phyloP scores from a whole-genome alignment of 148 eudicot species.

The Vaccinium darrowii region DNA sequence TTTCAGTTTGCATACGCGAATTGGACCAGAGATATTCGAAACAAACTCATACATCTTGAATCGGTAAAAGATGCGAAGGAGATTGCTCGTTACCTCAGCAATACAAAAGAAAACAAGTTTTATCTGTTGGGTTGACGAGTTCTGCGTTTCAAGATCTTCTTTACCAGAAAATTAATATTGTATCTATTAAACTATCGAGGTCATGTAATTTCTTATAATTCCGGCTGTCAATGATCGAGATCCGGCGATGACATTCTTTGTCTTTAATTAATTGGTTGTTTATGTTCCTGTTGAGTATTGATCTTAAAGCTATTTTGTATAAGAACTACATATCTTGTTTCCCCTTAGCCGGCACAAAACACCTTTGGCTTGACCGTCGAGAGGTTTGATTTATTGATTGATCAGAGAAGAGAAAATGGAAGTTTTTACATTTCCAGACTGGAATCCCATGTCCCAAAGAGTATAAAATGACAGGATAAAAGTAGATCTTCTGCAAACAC shows the following conservation, averaged over 20 bases:
- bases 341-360: not conserved
- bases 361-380: not conserved
- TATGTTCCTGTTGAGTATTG: too few species aligned
- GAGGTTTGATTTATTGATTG: not conserved
- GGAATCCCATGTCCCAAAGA: not conserved
- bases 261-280: too few species aligned
- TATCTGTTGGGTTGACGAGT: not conserved
- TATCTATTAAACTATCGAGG: not conserved
- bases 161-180: too few species aligned
- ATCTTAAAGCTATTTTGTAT: too few species aligned
- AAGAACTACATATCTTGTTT: too few species aligned
- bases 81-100: not conserved
- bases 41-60: not conserved
- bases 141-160: too few species aligned
- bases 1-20: not conserved
- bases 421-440: not conserved
- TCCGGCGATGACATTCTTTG: too few species aligned
- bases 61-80: not conserved
- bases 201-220: not conserved
- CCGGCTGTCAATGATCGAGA: not conserved
- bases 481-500: not conserved
- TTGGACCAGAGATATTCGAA: not conserved
- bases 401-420: not conserved
- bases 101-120: not conserved
- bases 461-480: not conserved